Evolutionary conservation across 164 flowering plant genomes (phyloP), one percentile per base, ranked within the genome.

Genomic region (Piper longum): DNA sequence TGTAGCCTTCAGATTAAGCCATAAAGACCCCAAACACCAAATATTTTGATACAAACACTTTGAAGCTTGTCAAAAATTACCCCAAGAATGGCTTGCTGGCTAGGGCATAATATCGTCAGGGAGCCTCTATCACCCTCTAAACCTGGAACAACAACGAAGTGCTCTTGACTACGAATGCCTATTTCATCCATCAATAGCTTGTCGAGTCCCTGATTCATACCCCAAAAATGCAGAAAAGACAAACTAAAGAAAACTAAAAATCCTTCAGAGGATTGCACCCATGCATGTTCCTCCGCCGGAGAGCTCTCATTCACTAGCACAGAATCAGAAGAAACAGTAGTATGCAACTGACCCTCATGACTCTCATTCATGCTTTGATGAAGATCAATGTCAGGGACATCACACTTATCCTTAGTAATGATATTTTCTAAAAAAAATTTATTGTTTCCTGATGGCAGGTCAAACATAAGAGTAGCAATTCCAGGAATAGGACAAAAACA

Each of bases 61-160:
- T 9, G 3, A 6, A 19, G 59, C 16, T 52, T 69, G 59, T 43
- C 66, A 54, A 65, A 66, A 67, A 73, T 41, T 82, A 95, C 97
- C 99, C 91, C 93, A 56, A 90, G 86, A 62, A 75, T 74, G 66
- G 93, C 71, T 69, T 56, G 61, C 44, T 72, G 65, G 70, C 82
- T 84, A 54, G 97, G 97, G 71, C 88, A 95, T 41, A 86, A 70
- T 75, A 95, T 62, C 26, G 99, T 95, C 63, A 87, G 64, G 43
- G 99, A 81, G 43, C 97, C 97, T 76, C 81, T 80, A 71, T 95
- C 97, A 56, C 99, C 99, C 70, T 75, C 78, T 76, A 95, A 67
- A 44, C 97, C 99, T 72, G 93, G 79, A 69, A 89, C 75, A 56
- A 88, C 72, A 59, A 73, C 59, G 68, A 87, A 82, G 26, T 71